Evolutionary conservation across 2,329 filamentous ascomycete genomes (phyloP).

Genomic region (Fusarium chaquense): DNA sequence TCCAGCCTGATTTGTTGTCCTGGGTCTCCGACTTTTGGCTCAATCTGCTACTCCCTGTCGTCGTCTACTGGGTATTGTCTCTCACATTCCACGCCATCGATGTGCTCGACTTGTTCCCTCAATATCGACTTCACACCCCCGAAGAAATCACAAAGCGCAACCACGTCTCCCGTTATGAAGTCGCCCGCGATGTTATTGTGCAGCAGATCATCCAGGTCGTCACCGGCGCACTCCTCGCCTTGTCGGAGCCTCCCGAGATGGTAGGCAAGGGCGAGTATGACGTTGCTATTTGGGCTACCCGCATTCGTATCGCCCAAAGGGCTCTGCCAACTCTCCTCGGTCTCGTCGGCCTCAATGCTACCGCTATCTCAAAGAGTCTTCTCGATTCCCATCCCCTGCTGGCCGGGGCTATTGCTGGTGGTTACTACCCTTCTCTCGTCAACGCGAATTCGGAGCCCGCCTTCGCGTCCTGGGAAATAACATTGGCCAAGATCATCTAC

Average conservation of each 20-base stretch:
- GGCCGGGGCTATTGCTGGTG: slow-evolving; percentile 81
- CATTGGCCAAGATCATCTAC: slow-evolving; percentile 81
- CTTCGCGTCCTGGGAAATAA: slow-evolving; percentile 87
- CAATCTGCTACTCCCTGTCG: slow-evolving; percentile 78
- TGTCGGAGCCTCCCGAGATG: slow-evolving; percentile 79
- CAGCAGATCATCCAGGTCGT: slow-evolving; percentile 91
- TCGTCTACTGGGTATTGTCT: slow-evolving; percentile 90
- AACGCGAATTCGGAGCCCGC: slow-evolving; percentile 73
- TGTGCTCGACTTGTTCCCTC: slow-evolving; percentile 83
- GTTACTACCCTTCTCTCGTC: slow-evolving; percentile 79
- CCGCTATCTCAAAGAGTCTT: slow-evolving; percentile 80
- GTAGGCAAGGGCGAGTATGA: slow-evolving; percentile 86
- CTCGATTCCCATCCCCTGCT: slow-evolving; percentile 77
- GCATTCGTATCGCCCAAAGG: slow-evolving; percentile 82
- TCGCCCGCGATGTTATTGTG: slow-evolving; percentile 88
- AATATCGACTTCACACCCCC: slow-evolving; percentile 95
- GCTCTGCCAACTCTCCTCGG: slow-evolving; percentile 79
- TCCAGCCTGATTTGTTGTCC: slow-evolving; percentile 77
- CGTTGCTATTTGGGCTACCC: slow-evolving; percentile 88
- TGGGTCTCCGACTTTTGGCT: slow-evolving; percentile 86
- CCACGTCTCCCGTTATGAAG: slow-evolving; percentile 85
- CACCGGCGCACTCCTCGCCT: slow-evolving; percentile 74
- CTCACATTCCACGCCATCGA: slow-evolving; percentile 90
- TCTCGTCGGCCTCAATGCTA: slow-evolving; percentile 80
- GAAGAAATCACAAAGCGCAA: slow-evolving; percentile 90